Conservation (phyloP, 83 land plant genomes). For the Diphasiastrum complanatum region DNA sequence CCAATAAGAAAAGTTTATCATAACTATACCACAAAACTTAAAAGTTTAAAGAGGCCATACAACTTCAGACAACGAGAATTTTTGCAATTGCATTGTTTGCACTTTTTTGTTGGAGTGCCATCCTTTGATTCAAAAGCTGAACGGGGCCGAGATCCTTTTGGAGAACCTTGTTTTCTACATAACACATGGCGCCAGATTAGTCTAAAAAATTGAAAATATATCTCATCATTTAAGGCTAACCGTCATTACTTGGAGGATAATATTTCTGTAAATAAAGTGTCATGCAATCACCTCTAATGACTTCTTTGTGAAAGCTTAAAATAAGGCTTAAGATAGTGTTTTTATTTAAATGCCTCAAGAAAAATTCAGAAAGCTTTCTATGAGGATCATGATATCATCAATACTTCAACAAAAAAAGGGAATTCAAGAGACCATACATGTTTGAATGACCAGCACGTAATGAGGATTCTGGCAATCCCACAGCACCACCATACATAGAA, state of each 20-base stretch:
- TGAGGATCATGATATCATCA: no score
- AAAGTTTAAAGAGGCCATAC: constrained; percentile 40
- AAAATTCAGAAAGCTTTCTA: not conserved
- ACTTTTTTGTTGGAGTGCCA: constrained; percentile 78
- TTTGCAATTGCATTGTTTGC: constrained; percentile 88
- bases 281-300: no score
- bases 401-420: not conserved
- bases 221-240: constrained; percentile 2
- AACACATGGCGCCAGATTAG: not conserved
- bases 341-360: no score
- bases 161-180: constrained; percentile 59
- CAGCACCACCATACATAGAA: constrained; percentile 33
- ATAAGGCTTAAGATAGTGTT: no score
- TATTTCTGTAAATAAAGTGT: no score
- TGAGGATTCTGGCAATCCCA: constrained; percentile 15
- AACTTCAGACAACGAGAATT: constrained; percentile 84
- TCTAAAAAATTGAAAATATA: not conserved
- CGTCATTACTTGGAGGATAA: constrained; percentile 15
- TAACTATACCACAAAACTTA: no score
- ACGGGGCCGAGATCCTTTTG: constrained; percentile 41
- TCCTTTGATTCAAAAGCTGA: constrained; percentile 58
- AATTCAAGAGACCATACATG: constrained; percentile 14
- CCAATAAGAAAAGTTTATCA: no score
- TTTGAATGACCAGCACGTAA: constrained; percentile 7
- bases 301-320: no score